Percentiles rank a stretch among this genome's conserved stretches.
Evolutionary conservation across 352 stramenopile species (phyloP).

Genomic region (Plasmopara halstedii): DNA sequence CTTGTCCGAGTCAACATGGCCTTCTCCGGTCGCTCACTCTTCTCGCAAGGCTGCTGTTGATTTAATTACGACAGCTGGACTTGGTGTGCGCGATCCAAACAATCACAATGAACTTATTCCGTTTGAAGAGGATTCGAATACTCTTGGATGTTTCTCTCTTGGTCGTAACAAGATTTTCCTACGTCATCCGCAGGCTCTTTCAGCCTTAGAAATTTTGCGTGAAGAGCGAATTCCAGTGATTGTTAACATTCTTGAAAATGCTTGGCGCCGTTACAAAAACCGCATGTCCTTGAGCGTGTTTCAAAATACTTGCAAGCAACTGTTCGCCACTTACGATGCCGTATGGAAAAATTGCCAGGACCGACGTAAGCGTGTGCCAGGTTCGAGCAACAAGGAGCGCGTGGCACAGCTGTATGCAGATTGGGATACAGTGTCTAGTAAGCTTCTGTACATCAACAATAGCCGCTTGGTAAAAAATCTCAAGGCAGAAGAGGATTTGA

Average conservation of each 20-base stretch:
- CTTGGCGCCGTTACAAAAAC: constrained; percentile 81
- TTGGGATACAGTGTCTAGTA: constrained; percentile 47
- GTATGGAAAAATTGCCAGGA: constrained; percentile 63
- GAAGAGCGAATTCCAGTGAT: constrained; percentile 71
- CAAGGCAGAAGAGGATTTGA: constrained; percentile 48
- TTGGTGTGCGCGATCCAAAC: constrained; percentile 52
- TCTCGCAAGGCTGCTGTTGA: constrained; percentile 66
- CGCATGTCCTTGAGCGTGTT: constrained; percentile 54
- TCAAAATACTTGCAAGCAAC: constrained; percentile 42
- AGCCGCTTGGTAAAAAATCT: constrained; percentile 39
- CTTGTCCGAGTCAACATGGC: constrained; percentile 73
- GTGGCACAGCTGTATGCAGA: constrained; percentile 50
- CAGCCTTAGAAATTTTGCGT: constrained; percentile 74
- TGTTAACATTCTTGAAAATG: constrained; percentile 79
- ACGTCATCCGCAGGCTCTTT: constrained; percentile 82
- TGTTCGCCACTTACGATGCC: constrained; percentile 39
- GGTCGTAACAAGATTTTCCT: constrained; percentile 88
- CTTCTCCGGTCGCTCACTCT: constrained; percentile 50
- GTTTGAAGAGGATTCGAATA: constrained; percentile 69
- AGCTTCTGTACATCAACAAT: constrained; percentile 46
- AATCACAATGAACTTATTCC: constrained; percentile 39
- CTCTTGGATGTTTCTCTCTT: constrained; percentile 71
- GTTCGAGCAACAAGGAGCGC: constrained; percentile 42
- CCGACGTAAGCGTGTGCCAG: constrained; percentile 51
- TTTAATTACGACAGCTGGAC: constrained; percentile 50